Evolutionary conservation across 2,329 filamentous ascomycete species (phyloP), one percentile per base, ranked within the genome.

Genomic region (Aureobasidium sp.): DNA sequence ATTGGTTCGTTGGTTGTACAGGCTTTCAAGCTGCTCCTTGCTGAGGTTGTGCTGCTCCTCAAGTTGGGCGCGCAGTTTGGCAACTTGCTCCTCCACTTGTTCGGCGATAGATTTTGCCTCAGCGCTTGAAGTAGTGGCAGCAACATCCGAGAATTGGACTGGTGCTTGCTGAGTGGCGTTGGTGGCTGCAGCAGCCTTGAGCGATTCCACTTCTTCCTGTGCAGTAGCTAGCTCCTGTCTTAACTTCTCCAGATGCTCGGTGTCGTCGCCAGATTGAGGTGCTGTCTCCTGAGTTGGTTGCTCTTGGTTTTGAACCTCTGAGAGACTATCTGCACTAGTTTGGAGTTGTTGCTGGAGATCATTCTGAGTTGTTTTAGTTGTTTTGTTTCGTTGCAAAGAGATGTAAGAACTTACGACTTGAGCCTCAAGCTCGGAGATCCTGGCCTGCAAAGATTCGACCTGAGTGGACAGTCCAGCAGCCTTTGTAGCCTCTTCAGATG

Each of bases 371-470:
- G 2, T 17, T n/a, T 56, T 40, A 63, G 45, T 56, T 7, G 9
- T 17, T 24, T 61, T 40, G 15, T 44, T 45, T 33, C 19, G n/a
- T 33, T 6, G 4, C 47, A 19, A 19, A 19, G 17, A 33, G n/a
- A 12, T 19, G 12, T 12, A 8, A 24, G 27, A 9, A 62, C 63
- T 63, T 54, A 63, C 61, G 12, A 78, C 81, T 72, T 86, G 87
- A 15, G 79, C 76, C 69, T 91, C 86, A 50, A 83, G 81, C 66
- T 88, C 85, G 3, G 81, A 78, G 9, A 87, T 83, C 69, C 81
- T 84, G 31, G 83, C 78, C 70, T 88, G 83, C 1, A 85, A 80
- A 22, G 76, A 76, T 29, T 83, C 77, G 19, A 75, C 68, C 61
- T 79, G 68, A 5, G 68, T 67, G 61, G 72, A 68, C 31, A 79